Conservation (phyloP, 2,329 filamentous ascomycete genomes). For the Neopestalotiopsis sp. region DNA sequence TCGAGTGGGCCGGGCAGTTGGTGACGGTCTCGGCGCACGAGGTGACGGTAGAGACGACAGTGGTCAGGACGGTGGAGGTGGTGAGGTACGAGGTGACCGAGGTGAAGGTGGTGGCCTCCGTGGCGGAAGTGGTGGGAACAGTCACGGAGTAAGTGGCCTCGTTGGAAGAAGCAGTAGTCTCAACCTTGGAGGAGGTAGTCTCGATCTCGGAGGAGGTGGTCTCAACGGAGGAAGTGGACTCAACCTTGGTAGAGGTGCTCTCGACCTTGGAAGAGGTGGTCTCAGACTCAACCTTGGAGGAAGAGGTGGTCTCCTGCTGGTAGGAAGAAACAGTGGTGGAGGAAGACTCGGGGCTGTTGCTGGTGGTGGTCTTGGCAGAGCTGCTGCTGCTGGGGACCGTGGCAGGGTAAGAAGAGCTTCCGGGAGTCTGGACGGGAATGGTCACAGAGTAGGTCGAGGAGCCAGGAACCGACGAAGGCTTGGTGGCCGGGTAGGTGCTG, state of each 20-base stretch:
- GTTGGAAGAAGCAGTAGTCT: conserved; percentile 30
- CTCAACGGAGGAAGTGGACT: conserved; percentile 16
- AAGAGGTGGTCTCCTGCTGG: conserved; percentile 18
- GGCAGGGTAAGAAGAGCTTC: conserved; percentile 18
- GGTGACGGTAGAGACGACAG: conserved; percentile 54
- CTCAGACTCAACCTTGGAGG: conserved; percentile 27
- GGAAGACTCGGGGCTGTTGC: conserved; percentile 22
- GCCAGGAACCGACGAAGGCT: conserved; percentile 21
- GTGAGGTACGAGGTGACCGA: conserved; percentile 46
- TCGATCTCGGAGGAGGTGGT: conserved; percentile 31
- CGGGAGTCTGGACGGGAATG: conserved; percentile 23
- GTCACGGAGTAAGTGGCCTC: conserved; percentile 17
- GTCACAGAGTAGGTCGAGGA: conserved; percentile 23
- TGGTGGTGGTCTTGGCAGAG: conserved; percentile 22
- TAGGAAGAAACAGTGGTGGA: conserved; percentile 26
- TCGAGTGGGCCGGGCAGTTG: conserved; percentile 52
- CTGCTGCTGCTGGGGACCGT: background rate
- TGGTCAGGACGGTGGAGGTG: conserved; percentile 58
- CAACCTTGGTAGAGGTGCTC: conserved; percentile 17
- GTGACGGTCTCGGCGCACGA: conserved; percentile 57
- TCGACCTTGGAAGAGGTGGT: conserved; percentile 27
- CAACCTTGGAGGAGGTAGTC: conserved; percentile 5
- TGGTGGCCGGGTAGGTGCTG: conserved; percentile 19
- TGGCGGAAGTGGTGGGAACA: conserved; percentile 23
- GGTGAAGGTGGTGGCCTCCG: conserved; percentile 21